Evolutionary conservation across 75 land plant species (phyloP).

Genomic region (Sequoiadendron giganteum): DNA sequence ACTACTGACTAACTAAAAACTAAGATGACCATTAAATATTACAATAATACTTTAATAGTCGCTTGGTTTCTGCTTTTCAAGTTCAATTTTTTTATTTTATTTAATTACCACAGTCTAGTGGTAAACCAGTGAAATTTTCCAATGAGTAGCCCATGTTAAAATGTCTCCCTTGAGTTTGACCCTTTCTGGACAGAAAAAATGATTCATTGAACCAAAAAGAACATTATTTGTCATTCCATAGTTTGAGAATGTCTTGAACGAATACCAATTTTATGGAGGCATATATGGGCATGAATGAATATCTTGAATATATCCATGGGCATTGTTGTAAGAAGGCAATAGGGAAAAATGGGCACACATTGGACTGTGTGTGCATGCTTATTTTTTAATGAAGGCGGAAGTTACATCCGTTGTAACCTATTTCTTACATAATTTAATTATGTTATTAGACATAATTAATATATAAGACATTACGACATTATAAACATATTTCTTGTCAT

Average conservation of each 20-base stretch:
- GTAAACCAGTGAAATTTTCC: background rate
- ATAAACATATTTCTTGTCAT: no score
- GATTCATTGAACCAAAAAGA: background rate
- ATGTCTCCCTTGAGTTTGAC: background rate
- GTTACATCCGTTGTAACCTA: no score
- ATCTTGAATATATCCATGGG: background rate
- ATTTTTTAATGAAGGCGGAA: no score
- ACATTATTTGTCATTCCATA: background rate
- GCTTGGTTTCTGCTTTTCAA: background rate
- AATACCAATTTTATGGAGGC: background rate
- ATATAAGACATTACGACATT: no score
- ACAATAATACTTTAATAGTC: no score
- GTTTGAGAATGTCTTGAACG: background rate
- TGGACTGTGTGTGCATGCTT: no score
- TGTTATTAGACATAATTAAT: no score
- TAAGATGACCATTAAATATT: no score
- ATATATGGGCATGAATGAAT: background rate
- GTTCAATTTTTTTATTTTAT: background rate
- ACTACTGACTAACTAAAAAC: no score
- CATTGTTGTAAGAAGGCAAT: no score
- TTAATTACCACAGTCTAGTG: background rate
- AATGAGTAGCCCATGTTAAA: background rate
- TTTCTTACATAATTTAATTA: no score
- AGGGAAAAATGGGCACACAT: no score
- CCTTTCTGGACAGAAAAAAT: background rate